Percentiles rank a stretch among this genome's conserved stretches.
phyloP scores from a whole-genome alignment of 352 stramenopile genomes.

The Globisporangium spinosum region DNA sequence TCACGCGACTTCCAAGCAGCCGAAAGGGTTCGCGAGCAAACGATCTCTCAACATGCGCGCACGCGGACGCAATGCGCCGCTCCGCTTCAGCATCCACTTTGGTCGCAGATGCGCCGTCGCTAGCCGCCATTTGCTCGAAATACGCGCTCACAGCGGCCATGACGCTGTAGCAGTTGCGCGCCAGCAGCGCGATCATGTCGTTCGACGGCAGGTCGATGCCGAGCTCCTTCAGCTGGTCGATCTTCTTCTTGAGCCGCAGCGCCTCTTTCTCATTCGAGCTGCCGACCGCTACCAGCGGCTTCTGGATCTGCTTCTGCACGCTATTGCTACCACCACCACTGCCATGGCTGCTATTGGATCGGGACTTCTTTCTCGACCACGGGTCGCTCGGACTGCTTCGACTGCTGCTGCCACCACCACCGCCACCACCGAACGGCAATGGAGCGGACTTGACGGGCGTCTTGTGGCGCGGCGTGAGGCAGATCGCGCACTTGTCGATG shows the following conservation, averaged over 20 bases:
- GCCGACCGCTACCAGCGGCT: conserved; percentile 51
- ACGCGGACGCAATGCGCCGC: conserved; percentile 15
- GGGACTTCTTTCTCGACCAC: conserved; percentile 18
- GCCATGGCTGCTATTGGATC: conserved; percentile 2
- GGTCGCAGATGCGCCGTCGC: not conserved
- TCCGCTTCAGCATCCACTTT: conserved; percentile 20
- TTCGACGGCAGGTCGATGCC: conserved; percentile 60
- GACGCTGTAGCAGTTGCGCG: conserved; percentile 75
- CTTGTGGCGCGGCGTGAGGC: conserved; percentile 19
- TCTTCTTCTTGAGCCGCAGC: conserved; percentile 54
- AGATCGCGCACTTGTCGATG: conserved; percentile 55
- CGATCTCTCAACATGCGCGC: conserved; percentile 29
- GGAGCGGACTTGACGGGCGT: conserved; percentile 2
- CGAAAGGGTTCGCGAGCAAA: conserved; percentile 32
- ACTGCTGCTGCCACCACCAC: not conserved
- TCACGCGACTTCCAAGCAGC: conserved; percentile 41
- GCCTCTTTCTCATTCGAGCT: conserved; percentile 64
- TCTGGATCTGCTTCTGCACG: conserved; percentile 25
- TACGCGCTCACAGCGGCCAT: conserved; percentile 62
- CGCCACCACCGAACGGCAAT: not conserved
- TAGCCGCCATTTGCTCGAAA: conserved; percentile 49
- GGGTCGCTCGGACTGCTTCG: conserved; percentile 1
- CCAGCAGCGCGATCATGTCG: conserved; percentile 51
- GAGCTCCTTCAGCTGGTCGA: conserved; percentile 72
- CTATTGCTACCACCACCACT: not conserved